These are phyloP conservation scores for Penicillium sp. DNA, from an alignment of 2,329 filamentous ascomycete genomes.

Conservation along the genomic window DNA sequence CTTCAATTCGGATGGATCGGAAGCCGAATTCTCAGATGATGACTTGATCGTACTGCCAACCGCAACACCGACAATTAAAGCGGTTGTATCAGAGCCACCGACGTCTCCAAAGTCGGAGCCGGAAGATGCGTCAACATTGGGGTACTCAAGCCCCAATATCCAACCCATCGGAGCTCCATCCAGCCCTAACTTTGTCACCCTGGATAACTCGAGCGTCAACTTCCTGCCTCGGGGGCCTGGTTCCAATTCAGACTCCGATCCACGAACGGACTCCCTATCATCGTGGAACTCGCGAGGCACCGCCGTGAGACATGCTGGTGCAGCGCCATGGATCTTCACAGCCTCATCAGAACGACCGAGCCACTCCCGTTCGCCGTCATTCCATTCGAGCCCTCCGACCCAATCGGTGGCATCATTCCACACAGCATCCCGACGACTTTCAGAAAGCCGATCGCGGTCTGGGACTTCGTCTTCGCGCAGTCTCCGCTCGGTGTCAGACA, in stretches of 20 bases:
- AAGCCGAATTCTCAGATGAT: slow-evolving; percentile 34
- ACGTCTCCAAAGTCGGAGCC: slow-evolving; percentile 23
- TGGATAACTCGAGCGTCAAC: slow-evolving; percentile 42
- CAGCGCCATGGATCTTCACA: slow-evolving; percentile 35
- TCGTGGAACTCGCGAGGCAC: slow-evolving; percentile 44
- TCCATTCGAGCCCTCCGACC: slow-evolving; percentile 43
- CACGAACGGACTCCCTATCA: slow-evolving; percentile 41
- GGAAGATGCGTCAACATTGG: slow-evolving; percentile 24
- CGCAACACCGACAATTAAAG: slow-evolving; percentile 39
- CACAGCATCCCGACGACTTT: slow-evolving; percentile 34
- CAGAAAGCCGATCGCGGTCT: slow-evolving; percentile 33
- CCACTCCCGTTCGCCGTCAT: slow-evolving; percentile 35
- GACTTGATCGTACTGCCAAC: slow-evolving; percentile 35
- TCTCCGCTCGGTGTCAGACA: slow-evolving; percentile 35
- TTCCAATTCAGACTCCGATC: slow-evolving; percentile 33
- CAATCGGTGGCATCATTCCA: slow-evolving; percentile 34
- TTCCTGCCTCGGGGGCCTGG: slow-evolving; percentile 34
- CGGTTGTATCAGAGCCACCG: slow-evolving; percentile 35
- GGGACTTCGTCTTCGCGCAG: slow-evolving; percentile 36
- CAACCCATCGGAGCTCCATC: slow-evolving; percentile 26
- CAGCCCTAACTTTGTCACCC: slow-evolving; percentile 39
- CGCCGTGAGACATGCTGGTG: slow-evolving; percentile 39
- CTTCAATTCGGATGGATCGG: slow-evolving; percentile 17
- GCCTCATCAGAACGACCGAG: slow-evolving; percentile 34
- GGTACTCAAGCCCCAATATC: slow-evolving; percentile 45